Evolutionary conservation across 2,329 filamentous ascomycete genomes (phyloP), one percentile per base, ranked within the genome.

Genomic region (Apiospora marii): DNA sequence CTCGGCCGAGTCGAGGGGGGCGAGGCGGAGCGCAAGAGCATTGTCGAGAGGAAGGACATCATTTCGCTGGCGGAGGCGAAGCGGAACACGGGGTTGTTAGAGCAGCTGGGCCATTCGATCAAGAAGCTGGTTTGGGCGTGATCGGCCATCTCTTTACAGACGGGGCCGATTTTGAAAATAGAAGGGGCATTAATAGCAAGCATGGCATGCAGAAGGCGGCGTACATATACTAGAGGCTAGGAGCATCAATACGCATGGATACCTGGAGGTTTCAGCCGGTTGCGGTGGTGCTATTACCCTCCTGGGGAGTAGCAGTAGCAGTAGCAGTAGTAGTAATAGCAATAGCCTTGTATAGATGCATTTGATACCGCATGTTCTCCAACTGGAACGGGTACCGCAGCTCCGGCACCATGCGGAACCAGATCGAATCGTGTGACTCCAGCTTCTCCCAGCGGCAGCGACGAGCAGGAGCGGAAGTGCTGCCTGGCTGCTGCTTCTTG

Each of bases 361-460:
- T 87, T 82, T 98, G 96, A 82, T 96, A 98, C 67, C 95, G 91
- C 95, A 98, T 98, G 80, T 98, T 94, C 84, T 98, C 96, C 79
- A 98, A 83, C 70, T 91, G 88, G 77, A 98, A 94, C 10, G 95
- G 93, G 83, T 98, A 98, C 53, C 87, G 85, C 75, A 98, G 82
- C 22, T 82, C 84, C 1, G 89, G 87, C 16, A 88, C 85, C 48
- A 98, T 83, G 61, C 96, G 89, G 83, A 96, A 98, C 96, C 96
- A 98, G 71, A 90, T 84, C 3, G 93, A 95, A 68, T 97, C 94
- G 74, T 95, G 88, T 30, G 90, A 90, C 71, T 93, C 85, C 2
- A 97, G 73, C 82, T 93, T 94, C 76, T 91, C 89, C 96, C 96
- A 98, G 34, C 83, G 77, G 71, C 82, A 81, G 13, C 30, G 58